A percentile compares a stretch with the other conserved stretches of the same genome.
phyloP scores from a whole-genome alignment of 495 filamentous ascomycete species.

The Trichoderma gamsii region DNA sequence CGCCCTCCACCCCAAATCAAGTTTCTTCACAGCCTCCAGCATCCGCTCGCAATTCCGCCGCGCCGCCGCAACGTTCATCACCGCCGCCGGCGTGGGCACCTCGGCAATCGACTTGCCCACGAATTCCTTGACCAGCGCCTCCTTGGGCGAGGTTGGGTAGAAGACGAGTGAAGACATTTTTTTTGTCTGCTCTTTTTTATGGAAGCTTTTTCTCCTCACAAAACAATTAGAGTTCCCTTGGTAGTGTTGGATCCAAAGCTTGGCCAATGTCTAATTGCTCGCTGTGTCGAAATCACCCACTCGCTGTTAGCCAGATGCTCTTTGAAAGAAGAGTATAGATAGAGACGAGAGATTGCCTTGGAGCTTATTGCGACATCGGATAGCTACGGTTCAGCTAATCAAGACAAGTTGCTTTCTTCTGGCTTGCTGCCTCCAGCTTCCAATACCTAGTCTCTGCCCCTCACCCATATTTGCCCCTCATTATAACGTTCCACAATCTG shows the following conservation, averaged over 20 bases:
- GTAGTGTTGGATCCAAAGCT: too few species aligned
- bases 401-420: not conserved
- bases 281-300: not conserved
- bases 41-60: conserved; percentile 66
- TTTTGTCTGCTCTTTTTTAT: not conserved
- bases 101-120: conserved; percentile 56
- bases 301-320: not conserved
- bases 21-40: conserved; percentile 53
- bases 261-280: not conserved
- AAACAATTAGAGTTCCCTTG: not conserved
- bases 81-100: conserved; percentile 58
- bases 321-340: not conserved
- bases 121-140: conserved; percentile 42
- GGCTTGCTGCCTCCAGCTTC: not conserved
- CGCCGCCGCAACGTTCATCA: conserved; percentile 65
- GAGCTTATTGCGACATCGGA: not conserved
- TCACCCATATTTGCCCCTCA: not conserved
- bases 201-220: not conserved
- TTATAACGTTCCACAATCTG: not conserved
- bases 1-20: conserved; percentile 65
- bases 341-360: not conserved
- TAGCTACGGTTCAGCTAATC: not conserved
- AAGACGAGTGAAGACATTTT: not conserved
- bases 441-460: not conserved
- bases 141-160: conserved; percentile 27